Conservation (phyloP, 2,329 filamentous ascomycete species). For the Neocucurbitaria cava region DNA sequence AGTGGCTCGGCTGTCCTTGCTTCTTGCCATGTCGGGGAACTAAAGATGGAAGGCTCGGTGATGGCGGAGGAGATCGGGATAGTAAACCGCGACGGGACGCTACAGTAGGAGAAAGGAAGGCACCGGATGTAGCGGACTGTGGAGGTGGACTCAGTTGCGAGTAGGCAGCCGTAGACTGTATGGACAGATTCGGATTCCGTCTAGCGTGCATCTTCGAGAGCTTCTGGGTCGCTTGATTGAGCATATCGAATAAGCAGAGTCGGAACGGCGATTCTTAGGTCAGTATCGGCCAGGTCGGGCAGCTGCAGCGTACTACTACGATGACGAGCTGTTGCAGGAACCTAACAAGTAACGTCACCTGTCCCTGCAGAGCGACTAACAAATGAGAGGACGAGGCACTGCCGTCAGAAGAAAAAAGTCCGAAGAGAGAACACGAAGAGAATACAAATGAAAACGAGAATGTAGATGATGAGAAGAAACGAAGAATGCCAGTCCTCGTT, state of each 20-base stretch:
- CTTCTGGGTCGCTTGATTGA: slow-evolving; percentile 45
- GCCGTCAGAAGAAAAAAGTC: slow-evolving; percentile 15
- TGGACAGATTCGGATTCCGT: slow-evolving; percentile 56
- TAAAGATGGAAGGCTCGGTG: slow-evolving; percentile 72
- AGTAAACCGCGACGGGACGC: slow-evolving; percentile 62
- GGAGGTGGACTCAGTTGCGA: slow-evolving; percentile 40
- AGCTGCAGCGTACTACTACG: slow-evolving; percentile 5
- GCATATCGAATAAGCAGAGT: slow-evolving; percentile 33
- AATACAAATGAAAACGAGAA: slow-evolving; percentile 6
- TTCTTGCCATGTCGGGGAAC: slow-evolving; percentile 71
- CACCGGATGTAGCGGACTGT: slow-evolving; percentile 43
- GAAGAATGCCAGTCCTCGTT: slow-evolving; percentile 5
- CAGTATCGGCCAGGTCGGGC: slow-evolving; percentile 6
- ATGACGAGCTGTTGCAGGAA: slow-evolving; percentile 7
- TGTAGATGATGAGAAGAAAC: slow-evolving; percentile 1
- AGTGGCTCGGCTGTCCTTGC: slow-evolving; percentile 58
- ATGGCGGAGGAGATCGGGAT: slow-evolving; percentile 73
- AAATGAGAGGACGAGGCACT: slow-evolving; percentile 28
- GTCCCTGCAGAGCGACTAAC: slow-evolving; percentile 23
- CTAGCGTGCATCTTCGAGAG: slow-evolving; percentile 54
- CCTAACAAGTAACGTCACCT: slow-evolving; percentile 15
- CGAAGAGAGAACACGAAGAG: no score
- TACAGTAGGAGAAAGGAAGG: slow-evolving; percentile 45
- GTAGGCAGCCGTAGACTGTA: slow-evolving; percentile 50
- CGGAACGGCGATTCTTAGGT: slow-evolving; percentile 1